Evolutionary conservation across 768 basidiomycete genomes (phyloP).

Genomic region (Tephrocybe sp.): DNA sequence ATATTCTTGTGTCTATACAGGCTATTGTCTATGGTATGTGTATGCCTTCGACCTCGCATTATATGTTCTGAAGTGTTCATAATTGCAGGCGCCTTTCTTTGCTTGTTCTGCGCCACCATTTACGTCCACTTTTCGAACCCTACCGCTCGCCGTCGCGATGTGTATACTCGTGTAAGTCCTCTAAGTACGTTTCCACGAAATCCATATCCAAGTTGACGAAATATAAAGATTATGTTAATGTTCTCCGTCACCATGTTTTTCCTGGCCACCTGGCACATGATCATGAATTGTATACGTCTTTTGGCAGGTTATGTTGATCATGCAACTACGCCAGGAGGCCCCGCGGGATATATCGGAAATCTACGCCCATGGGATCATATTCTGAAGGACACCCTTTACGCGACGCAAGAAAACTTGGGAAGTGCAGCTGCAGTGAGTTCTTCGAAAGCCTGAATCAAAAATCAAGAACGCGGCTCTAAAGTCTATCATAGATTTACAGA

Average conservation of each 20-base stretch:
- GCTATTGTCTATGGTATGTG: background rate
- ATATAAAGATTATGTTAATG: slow-evolving; percentile 3
- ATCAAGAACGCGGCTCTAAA: background rate
- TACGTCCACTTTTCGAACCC: background rate
- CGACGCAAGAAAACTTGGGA: slow-evolving; percentile 10
- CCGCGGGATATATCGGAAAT: slow-evolving; percentile 8
- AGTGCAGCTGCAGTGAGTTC: slow-evolving; percentile 7
- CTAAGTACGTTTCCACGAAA: background rate
- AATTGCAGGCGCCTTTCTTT: background rate
- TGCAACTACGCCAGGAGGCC: slow-evolving; percentile 3
- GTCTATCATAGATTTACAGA: slow-evolving; percentile 2
- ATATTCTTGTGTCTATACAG: background rate
- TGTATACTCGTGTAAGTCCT: too few species aligned
- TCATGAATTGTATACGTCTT: slow-evolving; percentile 9
- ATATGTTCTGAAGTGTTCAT: too few species aligned
- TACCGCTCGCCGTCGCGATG: background rate
- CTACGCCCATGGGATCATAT: slow-evolving; percentile 10
- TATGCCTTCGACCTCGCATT: too few species aligned
- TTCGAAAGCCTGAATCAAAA: background rate
- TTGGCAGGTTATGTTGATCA: slow-evolving; percentile 10
- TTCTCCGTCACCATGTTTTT: slow-evolving; percentile 9
- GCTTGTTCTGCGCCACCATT: background rate
- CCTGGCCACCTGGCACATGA: slow-evolving; percentile 7
- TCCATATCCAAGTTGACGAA: background rate
- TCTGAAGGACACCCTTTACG: slow-evolving; percentile 11